Base-by-base conservation (phyloP, 139 green algal genomes). In the Chlorokybus atmophyticus region DNA sequence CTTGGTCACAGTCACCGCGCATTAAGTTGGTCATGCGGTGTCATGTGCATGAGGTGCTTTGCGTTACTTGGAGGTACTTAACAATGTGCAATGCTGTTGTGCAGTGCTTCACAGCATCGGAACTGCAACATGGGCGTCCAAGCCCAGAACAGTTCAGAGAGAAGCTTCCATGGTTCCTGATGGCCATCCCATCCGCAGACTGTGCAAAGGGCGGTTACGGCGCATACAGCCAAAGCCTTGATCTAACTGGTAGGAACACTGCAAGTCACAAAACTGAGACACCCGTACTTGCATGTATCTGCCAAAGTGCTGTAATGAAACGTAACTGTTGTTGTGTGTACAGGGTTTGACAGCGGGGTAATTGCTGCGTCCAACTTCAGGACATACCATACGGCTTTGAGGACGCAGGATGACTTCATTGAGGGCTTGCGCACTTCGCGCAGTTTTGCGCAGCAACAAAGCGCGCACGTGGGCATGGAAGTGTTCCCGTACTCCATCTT, bases 401-500 rank as follows among this genome's bases (percentile, higher is more conserved):
- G 60, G 54, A 40, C 59, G 10, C 87, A 95, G 75, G 14, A 63
- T 24, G 84, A 94, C 52, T 94, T 93, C 71, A 93, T 93, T 26
- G 25, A 40, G 1, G 83, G 82, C 6, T 53, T 94, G 29, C 39
- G 58, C 27, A n/a, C 26, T 23, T 44, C 14, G 30, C 23, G 50
- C 7, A 32, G 53, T 5, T 58, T 58, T 61, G 53, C n/a, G 40
- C 8, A 10, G 31, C 4, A 7, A 7, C 21, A 14, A 49, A 29
- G 4, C 6, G 24, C 7, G 29, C 49, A 77, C 28, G 62, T 91
- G 56, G 63, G 64, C 19, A 52, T 88, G 55, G 48, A 80, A 5
- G 61, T 95, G 3, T 94, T 85, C 68, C 27, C 76, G 29, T 95
- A 92, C 70, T 91, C 82, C 30, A 54, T 88, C 2, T 94, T 94